phyloP scores from a whole-genome alignment of 2,329 filamentous ascomycete genomes.

The Onygenales sp. region DNA sequence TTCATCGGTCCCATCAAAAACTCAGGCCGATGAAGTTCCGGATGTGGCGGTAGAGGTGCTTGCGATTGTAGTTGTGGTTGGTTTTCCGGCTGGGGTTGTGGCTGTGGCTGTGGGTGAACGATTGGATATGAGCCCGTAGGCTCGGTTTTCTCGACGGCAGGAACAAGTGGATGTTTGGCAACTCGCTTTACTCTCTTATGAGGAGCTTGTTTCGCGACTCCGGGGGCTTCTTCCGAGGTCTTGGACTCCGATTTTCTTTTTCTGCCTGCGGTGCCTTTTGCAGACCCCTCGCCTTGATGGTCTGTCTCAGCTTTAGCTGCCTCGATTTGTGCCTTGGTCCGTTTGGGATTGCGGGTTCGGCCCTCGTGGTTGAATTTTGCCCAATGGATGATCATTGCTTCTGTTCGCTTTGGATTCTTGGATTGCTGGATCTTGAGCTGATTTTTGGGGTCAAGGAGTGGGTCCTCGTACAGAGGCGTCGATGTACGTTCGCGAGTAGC shows the following conservation, averaged over 20 bases:
- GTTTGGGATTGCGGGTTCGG: constrained; percentile 34
- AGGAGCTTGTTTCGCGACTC: neutral
- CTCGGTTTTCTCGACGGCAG: neutral
- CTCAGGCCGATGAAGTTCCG: neutral
- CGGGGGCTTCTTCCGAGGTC: neutral
- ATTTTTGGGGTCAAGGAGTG: constrained; percentile 15
- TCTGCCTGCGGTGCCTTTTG: neutral
- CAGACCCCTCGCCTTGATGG: neutral
- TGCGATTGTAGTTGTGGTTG: too few relatives aligned
- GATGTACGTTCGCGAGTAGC: constrained; percentile 10
- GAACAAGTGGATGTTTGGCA: neutral
- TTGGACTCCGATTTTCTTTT: constrained; percentile 6
- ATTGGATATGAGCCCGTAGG: neutral
- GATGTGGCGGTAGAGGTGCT: neutral
- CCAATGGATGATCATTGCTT: constrained; percentile 38
- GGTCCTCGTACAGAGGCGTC: constrained; percentile 11
- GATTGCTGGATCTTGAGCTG: constrained; percentile 31
- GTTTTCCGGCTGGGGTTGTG: too few relatives aligned
- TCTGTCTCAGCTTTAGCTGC: constrained; percentile 24
- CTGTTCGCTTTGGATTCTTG: constrained; percentile 35
- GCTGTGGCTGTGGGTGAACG: neutral
- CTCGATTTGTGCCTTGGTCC: constrained; percentile 36
- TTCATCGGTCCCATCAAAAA: neutral
- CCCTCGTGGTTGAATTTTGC: constrained; percentile 34
- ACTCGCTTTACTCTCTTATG: constrained; percentile 5